Percentiles rank a stretch among this genome's conserved stretches.
Conservation (phyloP, 202 grass and related monocot species). For the Sporobolus alterniflorus region DNA sequence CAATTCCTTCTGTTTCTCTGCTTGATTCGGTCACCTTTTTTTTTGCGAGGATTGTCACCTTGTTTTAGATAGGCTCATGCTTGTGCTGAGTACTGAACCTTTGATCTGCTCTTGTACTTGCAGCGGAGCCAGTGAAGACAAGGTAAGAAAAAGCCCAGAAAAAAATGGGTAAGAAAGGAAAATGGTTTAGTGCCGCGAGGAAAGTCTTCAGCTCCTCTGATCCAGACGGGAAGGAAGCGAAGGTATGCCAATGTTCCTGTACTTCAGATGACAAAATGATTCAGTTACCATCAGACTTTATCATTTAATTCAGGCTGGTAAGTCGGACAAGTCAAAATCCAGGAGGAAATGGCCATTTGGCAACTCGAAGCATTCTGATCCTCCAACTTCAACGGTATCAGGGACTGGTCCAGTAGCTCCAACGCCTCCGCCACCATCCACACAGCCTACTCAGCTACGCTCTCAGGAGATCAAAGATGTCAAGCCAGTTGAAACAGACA, state of each 20-base stretch:
- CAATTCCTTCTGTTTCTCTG: neutral
- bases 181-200: constrained; percentile 81
- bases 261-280: neutral
- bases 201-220: constrained; percentile 66
- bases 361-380: constrained; percentile 53
- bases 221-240: constrained; percentile 58
- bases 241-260: constrained; percentile 49
- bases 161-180: constrained; percentile 86
- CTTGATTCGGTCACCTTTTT: neutral
- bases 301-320: constrained; percentile 31
- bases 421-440: constrained; percentile 3
- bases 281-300: constrained; percentile 17
- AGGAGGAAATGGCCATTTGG: constrained; percentile 87
- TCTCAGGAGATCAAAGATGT: constrained; percentile 54
- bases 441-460: constrained; percentile 37
- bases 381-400: constrained; percentile 23
- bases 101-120: constrained; percentile 32
- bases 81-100: constrained; percentile 21
- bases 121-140: constrained; percentile 20
- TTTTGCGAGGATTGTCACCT: neutral
- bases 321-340: constrained; percentile 52
- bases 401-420: constrained; percentile 28
- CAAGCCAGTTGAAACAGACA: constrained; percentile 50
- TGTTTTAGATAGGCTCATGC: neutral
- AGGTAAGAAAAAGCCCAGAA: neutral